These are phyloP conservation scores for Microdochium nivale DNA, from an alignment of 2,329 filamentous ascomycete genomes.

Conservation along the genomic window DNA sequence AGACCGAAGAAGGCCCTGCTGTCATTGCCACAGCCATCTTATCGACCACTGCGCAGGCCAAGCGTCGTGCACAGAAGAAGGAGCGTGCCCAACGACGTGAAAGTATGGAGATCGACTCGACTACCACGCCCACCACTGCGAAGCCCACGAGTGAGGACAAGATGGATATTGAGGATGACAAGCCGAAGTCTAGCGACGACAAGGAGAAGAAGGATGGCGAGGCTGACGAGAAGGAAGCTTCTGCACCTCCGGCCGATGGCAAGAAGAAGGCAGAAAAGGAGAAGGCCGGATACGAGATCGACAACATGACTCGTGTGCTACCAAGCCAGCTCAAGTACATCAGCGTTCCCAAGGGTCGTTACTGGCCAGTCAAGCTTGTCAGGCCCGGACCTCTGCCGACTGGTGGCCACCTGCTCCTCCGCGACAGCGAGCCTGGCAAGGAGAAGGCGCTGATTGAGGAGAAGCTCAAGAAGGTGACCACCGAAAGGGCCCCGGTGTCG, in stretches of 20 bases:
- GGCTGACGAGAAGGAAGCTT: conserved; percentile 47
- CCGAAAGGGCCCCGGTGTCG: conserved; percentile 51
- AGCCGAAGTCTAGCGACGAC: conserved; percentile 36
- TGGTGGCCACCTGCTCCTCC: conserved; percentile 84
- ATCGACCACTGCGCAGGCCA: conserved; percentile 94
- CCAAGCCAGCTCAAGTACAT: conserved; percentile 93
- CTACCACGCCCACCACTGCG: conserved; percentile 63
- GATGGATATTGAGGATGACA: conserved; percentile 69
- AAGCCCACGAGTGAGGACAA: conserved; percentile 57
- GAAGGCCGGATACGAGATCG: conserved; percentile 90
- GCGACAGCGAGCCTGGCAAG: conserved; percentile 73
- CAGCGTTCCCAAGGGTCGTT: conserved; percentile 81
- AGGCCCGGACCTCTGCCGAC: conserved; percentile 56
- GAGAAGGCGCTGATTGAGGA: conserved; percentile 78
- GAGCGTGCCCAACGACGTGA: conserved; percentile 82
- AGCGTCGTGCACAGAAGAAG: conserved; percentile 88
- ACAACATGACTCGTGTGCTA: conserved; percentile 94
- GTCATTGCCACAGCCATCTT: conserved; percentile 92
- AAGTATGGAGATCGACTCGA: conserved; percentile 89
- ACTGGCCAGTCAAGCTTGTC: conserved; percentile 69
- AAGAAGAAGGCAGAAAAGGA: conserved; percentile 95
- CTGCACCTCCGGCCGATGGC: conserved; percentile 40
- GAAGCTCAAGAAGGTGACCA: conserved; percentile 76
- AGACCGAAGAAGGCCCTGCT: conserved; percentile 86
- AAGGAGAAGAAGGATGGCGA: conserved; percentile 57